phyloP scores from a whole-genome alignment of 257 asterid genomes.

The Rehmannia glutinosa region DNA sequence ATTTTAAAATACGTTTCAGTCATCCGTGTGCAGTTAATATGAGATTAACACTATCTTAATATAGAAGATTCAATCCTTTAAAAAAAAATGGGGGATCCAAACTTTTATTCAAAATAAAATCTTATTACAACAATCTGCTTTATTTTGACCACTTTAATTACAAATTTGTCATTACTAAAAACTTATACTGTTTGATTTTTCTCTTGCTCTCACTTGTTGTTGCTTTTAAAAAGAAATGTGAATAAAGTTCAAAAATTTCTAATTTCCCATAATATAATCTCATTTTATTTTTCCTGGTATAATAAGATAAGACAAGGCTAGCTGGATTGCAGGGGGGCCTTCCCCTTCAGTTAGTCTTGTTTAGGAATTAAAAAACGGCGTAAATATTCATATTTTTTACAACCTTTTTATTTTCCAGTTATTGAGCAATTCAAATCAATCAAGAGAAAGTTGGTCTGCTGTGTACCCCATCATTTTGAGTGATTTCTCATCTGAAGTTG shows the following conservation, averaged over 20 bases:
- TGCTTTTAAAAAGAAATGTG: not conserved
- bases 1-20: too few relatives aligned
- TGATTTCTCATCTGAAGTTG: slow-evolving; percentile 17
- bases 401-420: not conserved
- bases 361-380: not conserved
- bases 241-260: not conserved
- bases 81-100: too few relatives aligned
- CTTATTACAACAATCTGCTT: too few relatives aligned
- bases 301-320: not conserved
- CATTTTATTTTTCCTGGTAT: not conserved
- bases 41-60: too few relatives aligned
- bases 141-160: too few relatives aligned
- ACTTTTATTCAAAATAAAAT: too few relatives aligned
- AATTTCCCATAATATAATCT: not conserved
- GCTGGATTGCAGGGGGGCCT: slow-evolving; percentile 1
- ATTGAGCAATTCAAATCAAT: slow-evolving; percentile 16
- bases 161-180: too few relatives aligned
- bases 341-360: not conserved
- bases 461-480: slow-evolving; percentile 20
- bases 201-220: not conserved
- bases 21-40: too few relatives aligned
- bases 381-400: not conserved
- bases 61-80: too few relatives aligned
- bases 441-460: slow-evolving; percentile 7
- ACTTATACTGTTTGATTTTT: not conserved